phyloP scores from a whole-genome alignment of 441 rosid species.

The Erodium chrysanthum region DNA sequence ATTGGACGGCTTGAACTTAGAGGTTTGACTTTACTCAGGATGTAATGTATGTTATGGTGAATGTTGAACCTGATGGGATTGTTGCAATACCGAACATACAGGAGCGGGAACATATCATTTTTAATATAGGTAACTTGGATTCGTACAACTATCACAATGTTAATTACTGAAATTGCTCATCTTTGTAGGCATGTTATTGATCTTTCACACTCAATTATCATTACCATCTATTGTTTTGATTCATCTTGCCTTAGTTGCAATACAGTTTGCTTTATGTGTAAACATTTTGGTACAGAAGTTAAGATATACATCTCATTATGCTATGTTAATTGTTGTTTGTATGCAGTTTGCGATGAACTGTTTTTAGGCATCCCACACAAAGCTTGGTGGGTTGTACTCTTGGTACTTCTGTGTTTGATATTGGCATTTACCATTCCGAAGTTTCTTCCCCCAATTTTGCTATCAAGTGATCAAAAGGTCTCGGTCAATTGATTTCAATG shows the following conservation, averaged over 20 bases:
- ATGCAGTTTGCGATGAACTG: slow-evolving; percentile 73
- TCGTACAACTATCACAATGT: neutral
- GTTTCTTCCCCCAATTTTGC: slow-evolving; percentile 48
- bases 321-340: neutral
- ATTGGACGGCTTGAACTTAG: slow-evolving; percentile 9
- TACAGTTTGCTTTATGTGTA: too few relatives aligned
- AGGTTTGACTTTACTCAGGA: slow-evolving; percentile 29
- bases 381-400: slow-evolving; percentile 65
- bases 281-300: neutral
- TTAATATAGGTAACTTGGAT: slow-evolving; percentile 56
- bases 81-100: slow-evolving; percentile 52
- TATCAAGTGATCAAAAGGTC: slow-evolving; percentile 22
- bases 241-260: neutral
- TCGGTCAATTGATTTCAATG: slow-evolving; percentile 12
- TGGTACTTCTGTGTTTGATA: slow-evolving; percentile 52
- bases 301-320: neutral
- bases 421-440: slow-evolving; percentile 43
- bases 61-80: slow-evolving; percentile 74
- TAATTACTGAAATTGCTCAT: neutral
- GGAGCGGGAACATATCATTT: slow-evolving; percentile 50
- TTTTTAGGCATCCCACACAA: slow-evolving; percentile 55
- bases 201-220: too few relatives aligned
- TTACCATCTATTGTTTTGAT: neutral
- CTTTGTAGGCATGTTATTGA: neutral
- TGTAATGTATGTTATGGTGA: slow-evolving; percentile 44